Base-by-base conservation (phyloP, 257 asterid species). In the Cynanchum wilfordii region DNA sequence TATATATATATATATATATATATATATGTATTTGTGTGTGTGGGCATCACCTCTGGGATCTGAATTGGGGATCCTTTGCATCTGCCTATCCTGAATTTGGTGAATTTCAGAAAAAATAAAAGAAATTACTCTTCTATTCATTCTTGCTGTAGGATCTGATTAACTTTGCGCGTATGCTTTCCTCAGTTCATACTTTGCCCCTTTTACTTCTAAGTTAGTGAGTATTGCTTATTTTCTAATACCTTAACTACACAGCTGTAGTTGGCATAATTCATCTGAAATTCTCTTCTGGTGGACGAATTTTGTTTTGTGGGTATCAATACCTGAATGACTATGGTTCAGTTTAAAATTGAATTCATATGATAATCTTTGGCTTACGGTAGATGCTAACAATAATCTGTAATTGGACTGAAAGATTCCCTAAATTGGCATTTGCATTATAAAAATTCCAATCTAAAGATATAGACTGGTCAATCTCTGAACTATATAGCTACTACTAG, bases 91-190 rank as follows among this genome's bases (percentile, higher is more conserved):
- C 44, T 0, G 2, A 30, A 0, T 60, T 60, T 29, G 44, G 27
- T 25, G n/a, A 16, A 25, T 59, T 59, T 20, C 19, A 15, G 33
- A 10, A 59, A 59, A 29, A 42, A 42, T 42, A 5, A 7, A 24
- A 27, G 19, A 50, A 52, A 52, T 24, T 4, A 15, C n/a, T 59
- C 30, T 11, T 13, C 11, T 25, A 27, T 59, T 12, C 9, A 12
- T 11, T 59, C 66, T 27, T 3, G 66, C 66, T n/a, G 30, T 60
- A 15, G n/a, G 66, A 60, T 60, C 66, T 59, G 63, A 56, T 22
- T 2, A 56, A 56, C 25, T 22, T 47, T 47, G 52, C 52, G 2
- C 47, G 11, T 5, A 42, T 42, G 47, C 47, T 10, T 42, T 42
- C 11, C 47, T 40, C 45, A 6, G 10, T 40, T 40, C 45, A 40